Percentiles rank a stretch among this genome's conserved stretches.
Conservation (phyloP, 768 basidiomycete species). For the Wakefieldia striispora region DNA sequence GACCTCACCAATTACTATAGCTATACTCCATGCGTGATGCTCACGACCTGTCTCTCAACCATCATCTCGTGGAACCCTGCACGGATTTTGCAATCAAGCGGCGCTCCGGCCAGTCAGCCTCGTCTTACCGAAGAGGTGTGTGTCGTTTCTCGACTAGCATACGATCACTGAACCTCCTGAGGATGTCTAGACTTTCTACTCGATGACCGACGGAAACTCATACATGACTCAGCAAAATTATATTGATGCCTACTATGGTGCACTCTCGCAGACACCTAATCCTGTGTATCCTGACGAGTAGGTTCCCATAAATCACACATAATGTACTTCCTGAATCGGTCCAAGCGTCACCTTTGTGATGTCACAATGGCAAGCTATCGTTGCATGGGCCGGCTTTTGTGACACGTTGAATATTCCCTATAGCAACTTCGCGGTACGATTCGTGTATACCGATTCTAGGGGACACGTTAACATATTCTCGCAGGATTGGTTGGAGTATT, state of each 20-base stretch:
- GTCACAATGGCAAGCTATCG: constrained; percentile 17
- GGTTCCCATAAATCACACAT: not conserved
- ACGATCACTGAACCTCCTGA: not conserved
- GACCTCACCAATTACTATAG: constrained; percentile 19
- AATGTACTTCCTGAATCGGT: not conserved
- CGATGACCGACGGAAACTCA: constrained; percentile 18
- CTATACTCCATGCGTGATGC: constrained; percentile 19
- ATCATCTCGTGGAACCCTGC: not conserved
- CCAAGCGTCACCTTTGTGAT: constrained; percentile 8
- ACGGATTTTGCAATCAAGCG: constrained; percentile 1
- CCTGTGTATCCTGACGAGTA: constrained; percentile 19
- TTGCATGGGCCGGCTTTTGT: constrained; percentile 23
- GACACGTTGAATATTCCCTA: constrained; percentile 22
- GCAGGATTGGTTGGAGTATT: constrained; percentile 26
- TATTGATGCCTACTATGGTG: constrained; percentile 21
- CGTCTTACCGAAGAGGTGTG: constrained; percentile 16
- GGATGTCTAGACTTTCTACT: constrained; percentile 11
- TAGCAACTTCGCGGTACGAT: constrained; percentile 16
- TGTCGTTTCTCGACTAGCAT: not conserved
- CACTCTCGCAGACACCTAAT: constrained; percentile 16
- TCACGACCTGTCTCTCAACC: constrained; percentile 13
- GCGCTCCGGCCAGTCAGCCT: constrained; percentile 17
- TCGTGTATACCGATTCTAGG: not conserved
- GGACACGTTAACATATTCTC: not conserved
- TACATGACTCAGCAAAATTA: constrained; percentile 24